Conservation (phyloP, 495 filamentous ascomycete species). For the Hyaloscypha finlandica region DNA sequence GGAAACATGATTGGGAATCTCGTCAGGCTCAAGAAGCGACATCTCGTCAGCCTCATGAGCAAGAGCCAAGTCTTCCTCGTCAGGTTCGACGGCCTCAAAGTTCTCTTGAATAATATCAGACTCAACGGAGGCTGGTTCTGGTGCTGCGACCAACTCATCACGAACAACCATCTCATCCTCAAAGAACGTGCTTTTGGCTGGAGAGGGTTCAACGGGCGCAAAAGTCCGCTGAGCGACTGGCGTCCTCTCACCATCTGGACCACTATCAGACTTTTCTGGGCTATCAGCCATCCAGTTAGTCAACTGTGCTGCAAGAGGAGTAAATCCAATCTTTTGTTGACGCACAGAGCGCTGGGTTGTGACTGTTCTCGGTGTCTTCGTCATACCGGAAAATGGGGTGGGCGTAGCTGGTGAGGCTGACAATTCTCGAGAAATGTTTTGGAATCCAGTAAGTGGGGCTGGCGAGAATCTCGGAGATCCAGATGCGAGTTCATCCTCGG, state of each 20-base stretch:
- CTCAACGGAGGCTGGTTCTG: slow-evolving; percentile 32
- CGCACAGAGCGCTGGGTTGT: slow-evolving; percentile 6
- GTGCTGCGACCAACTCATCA: slow-evolving; percentile 38
- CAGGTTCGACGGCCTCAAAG: slow-evolving; percentile 32
- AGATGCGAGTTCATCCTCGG: slow-evolving; percentile 55
- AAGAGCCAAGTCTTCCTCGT: slow-evolving; percentile 48
- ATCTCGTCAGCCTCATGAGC: slow-evolving; percentile 53
- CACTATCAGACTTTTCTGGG: slow-evolving; percentile 30
- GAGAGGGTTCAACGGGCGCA: slow-evolving; percentile 26
- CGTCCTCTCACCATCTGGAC: slow-evolving; percentile 10
- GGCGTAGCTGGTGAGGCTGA: slow-evolving; percentile 22
- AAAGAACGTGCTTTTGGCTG: slow-evolving; percentile 50
- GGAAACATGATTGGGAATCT: slow-evolving; percentile 29
- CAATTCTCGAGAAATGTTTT: slow-evolving; percentile 15
- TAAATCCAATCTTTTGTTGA: slow-evolving; percentile 50
- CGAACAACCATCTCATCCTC: slow-evolving; percentile 59
- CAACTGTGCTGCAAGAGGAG: slow-evolving; percentile 61
- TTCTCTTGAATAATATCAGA: slow-evolving; percentile 20
- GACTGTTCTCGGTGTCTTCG: slow-evolving; percentile 29
- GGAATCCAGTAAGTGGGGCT: slow-evolving; percentile 20
- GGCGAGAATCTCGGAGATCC: slow-evolving; percentile 22
- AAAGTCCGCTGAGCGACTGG: slow-evolving; percentile 19
- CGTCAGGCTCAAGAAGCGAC: slow-evolving; percentile 47
- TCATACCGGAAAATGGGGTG: slow-evolving; percentile 13
- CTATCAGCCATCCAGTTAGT: slow-evolving; percentile 61